These are phyloP conservation scores for Erodium texanum DNA, from an alignment of 441 rosid genomes.

Conservation along the genomic window DNA sequence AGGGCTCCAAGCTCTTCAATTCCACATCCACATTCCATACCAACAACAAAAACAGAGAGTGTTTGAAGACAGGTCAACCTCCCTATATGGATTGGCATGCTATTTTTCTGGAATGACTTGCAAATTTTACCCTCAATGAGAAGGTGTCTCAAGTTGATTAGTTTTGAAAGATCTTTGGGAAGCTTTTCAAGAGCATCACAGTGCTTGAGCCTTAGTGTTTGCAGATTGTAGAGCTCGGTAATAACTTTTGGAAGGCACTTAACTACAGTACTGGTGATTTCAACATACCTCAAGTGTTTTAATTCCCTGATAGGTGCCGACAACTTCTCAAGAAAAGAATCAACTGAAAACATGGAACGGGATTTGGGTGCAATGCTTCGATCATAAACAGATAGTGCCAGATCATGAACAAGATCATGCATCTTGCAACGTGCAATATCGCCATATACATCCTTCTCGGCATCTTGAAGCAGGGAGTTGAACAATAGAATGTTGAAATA, in stretches of 20 bases:
- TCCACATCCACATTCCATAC: not conserved
- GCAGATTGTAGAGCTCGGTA: not conserved
- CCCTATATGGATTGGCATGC: not conserved
- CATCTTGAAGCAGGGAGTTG: conserved; percentile 12
- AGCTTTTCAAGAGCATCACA: not conserved
- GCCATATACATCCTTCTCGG: not conserved
- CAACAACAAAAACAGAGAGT: not conserved
- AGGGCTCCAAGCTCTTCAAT: not conserved
- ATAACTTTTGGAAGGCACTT: not conserved
- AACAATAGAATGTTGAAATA: not conserved
- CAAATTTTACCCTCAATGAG: not conserved
- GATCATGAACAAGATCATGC: conserved; percentile 15
- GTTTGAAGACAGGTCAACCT: not conserved
- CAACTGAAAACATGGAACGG: not conserved
- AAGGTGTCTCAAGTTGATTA: not conserved
- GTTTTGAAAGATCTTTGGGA: not conserved
- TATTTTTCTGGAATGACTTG: not conserved
- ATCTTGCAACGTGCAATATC: conserved; percentile 6
- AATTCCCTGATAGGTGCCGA: not conserved
- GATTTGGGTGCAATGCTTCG: not conserved
- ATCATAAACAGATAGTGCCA: conserved; percentile 5
- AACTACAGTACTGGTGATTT: not conserved
- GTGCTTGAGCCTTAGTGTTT: not conserved
- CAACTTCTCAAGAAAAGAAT: not conserved
- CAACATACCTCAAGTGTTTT: conserved; percentile 15